Evolutionary conservation across 1,284 basidiomycete genomes (phyloP).

Genomic region (Boletus mariae): DNA sequence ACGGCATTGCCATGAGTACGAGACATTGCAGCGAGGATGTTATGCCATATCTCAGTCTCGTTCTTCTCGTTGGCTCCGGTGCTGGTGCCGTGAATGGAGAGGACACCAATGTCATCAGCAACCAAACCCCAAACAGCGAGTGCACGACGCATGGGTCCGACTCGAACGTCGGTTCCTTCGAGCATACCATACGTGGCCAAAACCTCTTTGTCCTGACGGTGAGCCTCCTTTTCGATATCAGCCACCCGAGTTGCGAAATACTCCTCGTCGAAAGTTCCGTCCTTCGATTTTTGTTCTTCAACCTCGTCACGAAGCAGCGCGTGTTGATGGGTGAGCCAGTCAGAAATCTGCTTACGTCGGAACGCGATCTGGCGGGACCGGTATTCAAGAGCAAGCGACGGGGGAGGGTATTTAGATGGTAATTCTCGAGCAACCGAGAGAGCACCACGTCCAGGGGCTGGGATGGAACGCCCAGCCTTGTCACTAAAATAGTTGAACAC

Average conservation of each 20-base stretch:
- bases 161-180: slow-evolving; percentile 79
- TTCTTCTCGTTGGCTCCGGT: slow-evolving; percentile 99
- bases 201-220: slow-evolving; percentile 87
- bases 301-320: slow-evolving; percentile 78
- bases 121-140: slow-evolving; percentile 95
- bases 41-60: slow-evolving; percentile 96
- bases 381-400: slow-evolving; percentile 81
- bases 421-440: slow-evolving; percentile 84
- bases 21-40: slow-evolving; percentile 83
- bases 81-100: slow-evolving; percentile 93
- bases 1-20: slow-evolving; percentile 93
- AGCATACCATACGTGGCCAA: slow-evolving; percentile 92
- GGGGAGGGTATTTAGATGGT: slow-evolving; percentile 68
- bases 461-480: slow-evolving; percentile 93
- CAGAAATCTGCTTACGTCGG: slow-evolving; percentile 89
- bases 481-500: slow-evolving; percentile 49
- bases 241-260: slow-evolving; percentile 73
- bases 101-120: slow-evolving; percentile 86
- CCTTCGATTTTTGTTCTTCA: slow-evolving; percentile 55
- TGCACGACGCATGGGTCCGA: slow-evolving; percentile 90
- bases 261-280: slow-evolving; percentile 56
- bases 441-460: slow-evolving; percentile 89
- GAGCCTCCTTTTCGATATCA: slow-evolving; percentile 86
- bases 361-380: slow-evolving; percentile 88
- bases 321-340: slow-evolving; percentile 91